Conservation (phyloP, 345 rosid species). For the Raphanus raphanistrum region DNA sequence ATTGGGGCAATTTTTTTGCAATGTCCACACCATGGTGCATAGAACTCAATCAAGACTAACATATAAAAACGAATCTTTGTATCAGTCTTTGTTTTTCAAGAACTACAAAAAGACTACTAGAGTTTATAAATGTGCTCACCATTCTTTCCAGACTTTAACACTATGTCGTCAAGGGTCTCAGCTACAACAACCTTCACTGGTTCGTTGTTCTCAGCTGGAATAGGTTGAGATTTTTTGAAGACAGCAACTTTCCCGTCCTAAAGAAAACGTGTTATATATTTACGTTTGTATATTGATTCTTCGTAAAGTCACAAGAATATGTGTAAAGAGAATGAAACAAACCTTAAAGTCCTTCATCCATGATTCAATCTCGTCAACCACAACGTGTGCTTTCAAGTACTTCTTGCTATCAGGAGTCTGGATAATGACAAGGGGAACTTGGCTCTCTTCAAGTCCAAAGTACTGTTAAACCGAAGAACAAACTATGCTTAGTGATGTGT, state of each 20-base stretch:
- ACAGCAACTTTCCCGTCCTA: conserved; percentile 84
- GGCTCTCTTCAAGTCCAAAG: conserved; percentile 83
- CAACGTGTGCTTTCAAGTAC: conserved; percentile 70
- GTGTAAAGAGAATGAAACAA: conserved; percentile 44
- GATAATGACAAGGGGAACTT: conserved; percentile 74
- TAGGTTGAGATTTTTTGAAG: conserved; percentile 80
- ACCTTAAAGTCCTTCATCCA: conserved; percentile 93
- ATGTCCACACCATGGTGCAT: conserved; percentile 99
- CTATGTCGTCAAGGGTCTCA: conserved; percentile 74
- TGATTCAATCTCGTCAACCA: conserved; percentile 64
- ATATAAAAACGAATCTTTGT: neutral
- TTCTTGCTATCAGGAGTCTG: conserved; percentile 72
- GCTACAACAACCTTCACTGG: conserved; percentile 94
- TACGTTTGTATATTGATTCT: neutral
- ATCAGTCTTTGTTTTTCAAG: conserved; percentile 10
- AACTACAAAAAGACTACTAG: too few relatives aligned
- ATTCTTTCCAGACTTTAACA: conserved; percentile 80
- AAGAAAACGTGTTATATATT: conserved; percentile 33
- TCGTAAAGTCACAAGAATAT: neutral
- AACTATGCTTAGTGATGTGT: conserved; percentile 6
- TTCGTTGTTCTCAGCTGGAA: conserved; percentile 76
- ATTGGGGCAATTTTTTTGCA: conserved; percentile 91
- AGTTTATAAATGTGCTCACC: conserved; percentile 45
- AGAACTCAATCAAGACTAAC: conserved; percentile 81
- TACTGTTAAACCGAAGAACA: conserved; percentile 53